A percentile compares a stretch with the other conserved stretches of the same genome.
phyloP scores from a whole-genome alignment of 2,329 filamentous ascomycete genomes.

The Aspergillus pseudotamarii region DNA sequence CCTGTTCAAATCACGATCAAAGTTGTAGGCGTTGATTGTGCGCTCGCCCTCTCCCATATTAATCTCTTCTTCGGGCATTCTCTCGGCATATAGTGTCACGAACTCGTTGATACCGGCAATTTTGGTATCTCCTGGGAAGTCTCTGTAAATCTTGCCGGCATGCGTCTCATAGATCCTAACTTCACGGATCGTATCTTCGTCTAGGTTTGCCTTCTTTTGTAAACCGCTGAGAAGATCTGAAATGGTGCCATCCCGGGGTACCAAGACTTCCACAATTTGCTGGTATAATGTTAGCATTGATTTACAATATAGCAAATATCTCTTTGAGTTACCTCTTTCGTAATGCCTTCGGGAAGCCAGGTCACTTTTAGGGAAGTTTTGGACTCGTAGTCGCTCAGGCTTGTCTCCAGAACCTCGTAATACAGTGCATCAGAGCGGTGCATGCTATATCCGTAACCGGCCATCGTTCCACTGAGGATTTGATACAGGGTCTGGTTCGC shows the following conservation, averaged over 20 bases:
- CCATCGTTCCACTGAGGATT: conserved; percentile 77
- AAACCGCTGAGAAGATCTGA: conserved; percentile 76
- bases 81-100: conserved; percentile 77
- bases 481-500: conserved; percentile 73
- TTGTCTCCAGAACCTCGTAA: conserved; percentile 94
- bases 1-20: conserved; percentile 84
- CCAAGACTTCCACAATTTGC: conserved; percentile 80
- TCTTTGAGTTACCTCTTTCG: conserved; percentile 71
- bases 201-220: conserved; percentile 77
- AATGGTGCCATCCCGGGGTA: conserved; percentile 81
- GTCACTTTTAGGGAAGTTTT: conserved; percentile 84
- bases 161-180: conserved; percentile 84
- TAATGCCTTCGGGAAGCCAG: conserved; percentile 85
- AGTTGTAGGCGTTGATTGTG: conserved; percentile 83
- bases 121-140: conserved; percentile 68
- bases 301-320: neutral
- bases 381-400: conserved; percentile 86
- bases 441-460: conserved; percentile 66
- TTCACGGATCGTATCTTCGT: conserved; percentile 72
- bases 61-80: conserved; percentile 70
- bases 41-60: conserved; percentile 65
- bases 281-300: conserved; percentile 38
- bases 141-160: conserved; percentile 79
- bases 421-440: conserved; percentile 79
- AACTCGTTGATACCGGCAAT: conserved; percentile 88